A percentile compares a stretch with the other conserved stretches of the same genome.
Evolutionary conservation across 495 filamentous ascomycete species (phyloP).

Genomic region (Penicillium steckii): DNA sequence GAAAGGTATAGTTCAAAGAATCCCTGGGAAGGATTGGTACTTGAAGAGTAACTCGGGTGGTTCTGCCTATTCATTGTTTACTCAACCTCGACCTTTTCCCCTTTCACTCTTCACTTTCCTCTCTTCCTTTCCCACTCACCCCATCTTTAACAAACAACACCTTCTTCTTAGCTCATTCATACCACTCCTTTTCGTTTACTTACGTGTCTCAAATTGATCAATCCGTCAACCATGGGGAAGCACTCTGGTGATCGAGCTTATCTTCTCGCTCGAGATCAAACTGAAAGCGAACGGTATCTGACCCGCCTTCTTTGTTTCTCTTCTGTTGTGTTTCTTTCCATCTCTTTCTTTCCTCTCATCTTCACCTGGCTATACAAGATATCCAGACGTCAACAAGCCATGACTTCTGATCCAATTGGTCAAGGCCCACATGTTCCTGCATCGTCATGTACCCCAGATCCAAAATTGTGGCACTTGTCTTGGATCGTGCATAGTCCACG

Average conservation of each 20-base stretch:
- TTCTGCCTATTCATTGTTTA: neutral
- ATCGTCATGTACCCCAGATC: neutral
- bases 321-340: neutral
- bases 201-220: neutral
- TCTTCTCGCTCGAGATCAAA: neutral
- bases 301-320: neutral
- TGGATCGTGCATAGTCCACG: neutral
- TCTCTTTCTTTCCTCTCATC: too few relatives aligned
- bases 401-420: neutral
- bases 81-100: neutral
- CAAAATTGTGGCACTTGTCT: neutral
- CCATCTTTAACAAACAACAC: too few relatives aligned
- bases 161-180: too few relatives aligned
- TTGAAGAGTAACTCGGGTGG: too few relatives aligned
- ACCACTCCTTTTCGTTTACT: too few relatives aligned
- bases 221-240: neutral
- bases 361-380: too few relatives aligned
- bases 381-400: too few relatives aligned
- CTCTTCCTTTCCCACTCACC: neutral
- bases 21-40: too few relatives aligned
- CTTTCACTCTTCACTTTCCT: neutral
- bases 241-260: neutral
- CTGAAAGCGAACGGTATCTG: neutral
- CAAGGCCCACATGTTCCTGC: neutral
- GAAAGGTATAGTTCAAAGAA: too few relatives aligned